A percentile compares a stretch with the other conserved stretches of the same genome.
These are phyloP conservation scores for Selaginella moellendorffii DNA, from an alignment of 75 land plant genomes.

Conservation along the genomic window DNA sequence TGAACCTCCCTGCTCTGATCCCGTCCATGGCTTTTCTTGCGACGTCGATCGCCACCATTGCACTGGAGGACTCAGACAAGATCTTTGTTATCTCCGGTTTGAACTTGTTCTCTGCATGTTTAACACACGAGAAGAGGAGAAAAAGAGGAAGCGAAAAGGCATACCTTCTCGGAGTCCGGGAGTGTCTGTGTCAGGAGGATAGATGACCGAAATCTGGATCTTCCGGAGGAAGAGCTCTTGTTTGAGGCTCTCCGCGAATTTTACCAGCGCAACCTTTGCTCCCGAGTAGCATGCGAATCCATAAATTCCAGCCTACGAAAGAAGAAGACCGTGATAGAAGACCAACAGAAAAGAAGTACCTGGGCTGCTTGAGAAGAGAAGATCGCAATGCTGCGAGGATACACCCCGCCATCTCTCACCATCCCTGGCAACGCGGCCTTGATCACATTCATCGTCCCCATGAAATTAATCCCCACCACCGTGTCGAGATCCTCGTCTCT, in stretches of 20 bases:
- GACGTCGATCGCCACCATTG: conserved; percentile 55
- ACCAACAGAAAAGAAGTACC: conserved; percentile 22
- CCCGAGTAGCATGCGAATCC: conserved; percentile 79
- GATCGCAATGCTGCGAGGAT: conserved; percentile 51
- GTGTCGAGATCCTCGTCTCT: conserved; percentile 37
- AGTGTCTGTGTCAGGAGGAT: conserved; percentile 82
- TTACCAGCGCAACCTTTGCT: conserved; percentile 62
- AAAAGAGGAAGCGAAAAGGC: background rate
- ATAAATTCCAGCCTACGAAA: conserved; percentile 59
- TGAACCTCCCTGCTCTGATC: conserved; percentile 50
- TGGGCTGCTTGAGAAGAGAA: conserved; percentile 84
- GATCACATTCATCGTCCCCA: conserved; percentile 59
- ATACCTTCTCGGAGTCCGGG: conserved; percentile 71
- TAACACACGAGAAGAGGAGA: background rate
- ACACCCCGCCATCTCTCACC: conserved; percentile 22
- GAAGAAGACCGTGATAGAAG: background rate
- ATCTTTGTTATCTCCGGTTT: conserved; percentile 49
- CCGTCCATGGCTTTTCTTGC: conserved; percentile 53
- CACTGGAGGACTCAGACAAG: conserved; percentile 39
- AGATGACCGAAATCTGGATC: conserved; percentile 60
- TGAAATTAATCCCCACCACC: conserved; percentile 46
- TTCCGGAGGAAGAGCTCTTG: conserved; percentile 56
- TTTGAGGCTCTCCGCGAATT: conserved; percentile 67
- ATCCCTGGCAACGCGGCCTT: conserved; percentile 73
- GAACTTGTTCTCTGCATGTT: conserved; percentile 18